phyloP scores from a whole-genome alignment of 805 yeast species.

The Myxozyma udenii region DNA sequence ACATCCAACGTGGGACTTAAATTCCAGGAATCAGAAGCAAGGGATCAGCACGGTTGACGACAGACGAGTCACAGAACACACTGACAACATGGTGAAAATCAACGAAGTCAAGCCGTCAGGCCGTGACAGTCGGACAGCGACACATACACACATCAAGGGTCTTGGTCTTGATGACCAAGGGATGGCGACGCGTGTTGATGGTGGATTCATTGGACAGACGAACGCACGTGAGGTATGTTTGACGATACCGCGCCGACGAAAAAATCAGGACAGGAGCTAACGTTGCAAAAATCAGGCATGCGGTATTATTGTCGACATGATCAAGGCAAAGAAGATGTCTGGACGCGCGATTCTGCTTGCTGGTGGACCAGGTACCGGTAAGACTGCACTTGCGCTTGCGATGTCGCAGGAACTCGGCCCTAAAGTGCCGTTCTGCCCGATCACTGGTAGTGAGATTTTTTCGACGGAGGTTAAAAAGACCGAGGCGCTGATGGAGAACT shows the following conservation, averaged over 20 bases:
- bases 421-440: conserved; percentile 95
- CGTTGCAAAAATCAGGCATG: conserved; percentile 53
- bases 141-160: conserved; percentile 96
- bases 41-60: too few relatives aligned
- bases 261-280: neutral
- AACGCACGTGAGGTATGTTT: conserved; percentile 49
- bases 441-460: conserved; percentile 90
- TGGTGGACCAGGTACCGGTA: conserved; percentile 98
- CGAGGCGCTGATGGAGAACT: conserved; percentile 92
- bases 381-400: conserved; percentile 94
- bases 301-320: conserved; percentile 89
- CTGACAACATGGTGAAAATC: conserved; percentile 54
- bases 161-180: conserved; percentile 91
- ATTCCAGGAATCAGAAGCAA: too few relatives aligned
- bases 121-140: conserved; percentile 71
- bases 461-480: conserved; percentile 98
- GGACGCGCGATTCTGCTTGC: conserved; percentile 95
- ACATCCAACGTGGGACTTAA: too few relatives aligned
- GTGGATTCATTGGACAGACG: conserved; percentile 80
- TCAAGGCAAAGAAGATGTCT: conserved; percentile 86
- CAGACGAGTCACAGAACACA: too few relatives aligned
- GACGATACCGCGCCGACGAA: neutral
- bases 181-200: conserved; percentile 75
- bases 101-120: conserved; percentile 46
- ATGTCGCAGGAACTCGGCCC: conserved; percentile 95